Conservation (phyloP, 176 grass and related monocot genomes). For the Triticum urartu region DNA sequence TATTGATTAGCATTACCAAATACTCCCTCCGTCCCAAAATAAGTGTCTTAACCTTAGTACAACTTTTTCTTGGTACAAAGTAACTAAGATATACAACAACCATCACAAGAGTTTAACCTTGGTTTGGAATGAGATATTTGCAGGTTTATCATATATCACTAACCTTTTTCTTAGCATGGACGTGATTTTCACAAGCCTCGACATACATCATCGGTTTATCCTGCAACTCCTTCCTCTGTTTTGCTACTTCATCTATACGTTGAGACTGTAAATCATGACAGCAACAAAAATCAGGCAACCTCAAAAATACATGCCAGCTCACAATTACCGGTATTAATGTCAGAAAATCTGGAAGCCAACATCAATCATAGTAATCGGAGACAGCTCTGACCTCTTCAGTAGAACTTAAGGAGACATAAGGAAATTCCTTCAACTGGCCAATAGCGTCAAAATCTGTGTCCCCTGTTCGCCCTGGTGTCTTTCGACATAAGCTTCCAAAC, state of each 20-base stretch:
- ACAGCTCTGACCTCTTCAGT: conserved; percentile 37
- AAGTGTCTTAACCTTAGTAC: no score
- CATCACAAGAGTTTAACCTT: conserved; percentile 3
- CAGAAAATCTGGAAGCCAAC: conserved; percentile 12
- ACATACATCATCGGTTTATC: conserved; percentile 51
- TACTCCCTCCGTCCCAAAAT: no score
- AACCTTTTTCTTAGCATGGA: conserved; percentile 58
- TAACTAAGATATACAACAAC: background rate
- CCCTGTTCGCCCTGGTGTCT: conserved; percentile 29
- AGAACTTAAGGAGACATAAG: conserved; percentile 35
- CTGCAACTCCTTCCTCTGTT: conserved; percentile 59
- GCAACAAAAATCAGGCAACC: conserved; percentile 25
- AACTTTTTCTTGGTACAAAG: no score
- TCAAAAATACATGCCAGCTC: conserved; percentile 1
- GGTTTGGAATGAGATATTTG: background rate
- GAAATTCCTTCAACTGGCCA: conserved; percentile 31
- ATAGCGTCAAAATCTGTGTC: conserved; percentile 24
- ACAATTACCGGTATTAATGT: background rate
- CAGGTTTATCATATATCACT: conserved; percentile 9
- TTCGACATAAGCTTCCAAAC: conserved; percentile 35
- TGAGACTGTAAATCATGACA: conserved; percentile 47
- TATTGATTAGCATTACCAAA: background rate
- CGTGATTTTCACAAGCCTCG: conserved; percentile 60
- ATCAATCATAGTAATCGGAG: conserved; percentile 16
- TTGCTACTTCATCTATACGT: conserved; percentile 57